A percentile compares a stretch with the other conserved stretches of the same genome.
Conservation (phyloP, 108 stramenopile species). For the Hondaea fermentalgiana region DNA sequence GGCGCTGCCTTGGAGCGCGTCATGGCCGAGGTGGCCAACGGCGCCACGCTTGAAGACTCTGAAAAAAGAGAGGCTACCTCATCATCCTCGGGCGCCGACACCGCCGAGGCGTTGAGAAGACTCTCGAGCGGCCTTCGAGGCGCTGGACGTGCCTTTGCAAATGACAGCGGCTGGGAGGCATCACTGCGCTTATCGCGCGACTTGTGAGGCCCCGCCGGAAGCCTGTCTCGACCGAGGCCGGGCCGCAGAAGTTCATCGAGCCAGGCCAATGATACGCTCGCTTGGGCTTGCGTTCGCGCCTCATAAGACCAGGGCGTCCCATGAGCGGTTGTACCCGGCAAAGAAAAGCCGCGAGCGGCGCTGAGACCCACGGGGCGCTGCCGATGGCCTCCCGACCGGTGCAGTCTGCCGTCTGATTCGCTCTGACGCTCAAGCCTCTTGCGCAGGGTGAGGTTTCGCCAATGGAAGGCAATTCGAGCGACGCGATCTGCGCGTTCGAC, state of each 20-base stretch:
- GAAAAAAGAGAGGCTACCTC: no score
- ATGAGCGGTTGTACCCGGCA: background rate
- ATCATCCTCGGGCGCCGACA: no score
- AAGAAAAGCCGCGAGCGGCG: no score
- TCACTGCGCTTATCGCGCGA: no score
- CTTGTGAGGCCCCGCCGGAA: no score
- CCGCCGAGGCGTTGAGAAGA: background rate
- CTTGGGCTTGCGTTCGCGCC: background rate
- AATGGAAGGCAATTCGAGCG: background rate
- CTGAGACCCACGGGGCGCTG: no score
- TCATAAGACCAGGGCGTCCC: background rate
- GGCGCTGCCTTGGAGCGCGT: no score
- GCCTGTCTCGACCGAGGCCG: background rate
- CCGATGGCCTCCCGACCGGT: no score
- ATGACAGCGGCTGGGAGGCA: no score
- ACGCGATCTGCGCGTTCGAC: background rate
- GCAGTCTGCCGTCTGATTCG: no score
- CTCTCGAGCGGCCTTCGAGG: background rate
- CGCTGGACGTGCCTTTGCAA: background rate
- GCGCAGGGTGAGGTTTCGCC: background rate
- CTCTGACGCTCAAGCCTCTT: background rate
- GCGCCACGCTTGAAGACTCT: no score
- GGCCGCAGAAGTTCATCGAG: background rate
- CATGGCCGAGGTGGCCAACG: no score
- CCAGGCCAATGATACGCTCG: background rate